Evolutionary conservation across 2,329 filamentous ascomycete genomes (phyloP).

Genomic region (Colletotrichum noveboracense): DNA sequence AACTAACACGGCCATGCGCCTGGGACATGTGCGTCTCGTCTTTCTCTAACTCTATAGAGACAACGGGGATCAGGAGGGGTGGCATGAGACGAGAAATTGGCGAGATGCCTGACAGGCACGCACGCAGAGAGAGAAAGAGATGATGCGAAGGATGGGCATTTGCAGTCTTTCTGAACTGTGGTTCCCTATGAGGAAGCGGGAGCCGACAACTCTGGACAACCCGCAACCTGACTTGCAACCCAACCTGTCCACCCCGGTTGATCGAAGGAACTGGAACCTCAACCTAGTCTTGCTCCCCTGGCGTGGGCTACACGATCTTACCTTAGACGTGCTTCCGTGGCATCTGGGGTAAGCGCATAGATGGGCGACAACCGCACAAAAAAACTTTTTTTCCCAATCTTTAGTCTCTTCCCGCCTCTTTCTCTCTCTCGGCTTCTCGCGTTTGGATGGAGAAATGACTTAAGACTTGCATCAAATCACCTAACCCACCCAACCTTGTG

Average conservation of each 20-base stretch:
- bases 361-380: background rate
- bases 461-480: conserved; percentile 12
- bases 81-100: background rate
- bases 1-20: background rate
- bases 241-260: background rate
- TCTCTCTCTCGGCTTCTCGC: background rate
- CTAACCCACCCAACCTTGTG: conserved; percentile 5
- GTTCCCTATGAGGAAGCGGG: background rate
- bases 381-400: background rate
- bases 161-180: background rate
- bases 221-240: background rate
- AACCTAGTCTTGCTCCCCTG: background rate
- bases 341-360: background rate
- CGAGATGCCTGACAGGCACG: background rate
- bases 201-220: background rate
- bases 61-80: background rate
- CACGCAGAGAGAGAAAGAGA: background rate
- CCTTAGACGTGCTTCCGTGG: background rate
- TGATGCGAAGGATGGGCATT: background rate
- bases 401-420: background rate
- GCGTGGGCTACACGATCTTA: background rate
- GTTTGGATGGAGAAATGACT: background rate
- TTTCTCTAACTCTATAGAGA: background rate
- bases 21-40: background rate
- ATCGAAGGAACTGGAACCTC: conserved; percentile 5